Base-by-base conservation (phyloP, 352 stramenopile genomes). In the Thraustotheca clavata region DNA sequence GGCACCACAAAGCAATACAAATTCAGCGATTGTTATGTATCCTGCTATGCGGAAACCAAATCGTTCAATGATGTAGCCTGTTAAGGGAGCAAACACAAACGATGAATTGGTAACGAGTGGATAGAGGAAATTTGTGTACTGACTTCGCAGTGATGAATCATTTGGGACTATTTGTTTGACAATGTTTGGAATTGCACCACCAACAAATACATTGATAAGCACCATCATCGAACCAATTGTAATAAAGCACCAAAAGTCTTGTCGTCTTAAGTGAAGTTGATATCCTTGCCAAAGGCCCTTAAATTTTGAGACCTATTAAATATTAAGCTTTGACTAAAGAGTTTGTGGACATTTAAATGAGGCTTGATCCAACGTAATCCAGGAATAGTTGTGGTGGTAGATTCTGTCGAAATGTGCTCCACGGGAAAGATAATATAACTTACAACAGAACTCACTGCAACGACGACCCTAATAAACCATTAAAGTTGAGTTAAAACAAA, bases 241-340 rank as follows among this genome's bases (percentile, higher is more conserved):
- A 11, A 62, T 33, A 41, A 49, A 62, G 16, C 22, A 20, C 55
- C 55, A 62, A 20, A 52, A 50, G 22, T 62, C 55, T 14, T 33
- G 34, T 4, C 55, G 55, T 3, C 27, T 16, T 2, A 62, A 3
- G 27, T 50, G 34, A 18, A 12, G 34, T 41, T 62, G 49, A 16
- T 31, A 32, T 12, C 36, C 34, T 11, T 18, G 26, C 11, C 34
- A 62, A 6, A 62, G 22, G 26, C 43, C 43, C 27, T 32, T 22
- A 29, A 62, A 26, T 57, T 75, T 79, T 39, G 24, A 76, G 40
- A 11, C 61, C 43, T 67, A 59, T 29, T 55, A 8, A 1, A 49
- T 61, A 20, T 24, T 20, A 20, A 12, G 5, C 18, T 43, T 12
- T 24, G 8, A 61, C 24, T 16, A 9, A 7, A 9, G 29, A 0